These are phyloP conservation scores for Aspergillus sclerotiicarbonarius DNA, from an alignment of 495 filamentous ascomycete genomes.

Conservation along the genomic window DNA sequence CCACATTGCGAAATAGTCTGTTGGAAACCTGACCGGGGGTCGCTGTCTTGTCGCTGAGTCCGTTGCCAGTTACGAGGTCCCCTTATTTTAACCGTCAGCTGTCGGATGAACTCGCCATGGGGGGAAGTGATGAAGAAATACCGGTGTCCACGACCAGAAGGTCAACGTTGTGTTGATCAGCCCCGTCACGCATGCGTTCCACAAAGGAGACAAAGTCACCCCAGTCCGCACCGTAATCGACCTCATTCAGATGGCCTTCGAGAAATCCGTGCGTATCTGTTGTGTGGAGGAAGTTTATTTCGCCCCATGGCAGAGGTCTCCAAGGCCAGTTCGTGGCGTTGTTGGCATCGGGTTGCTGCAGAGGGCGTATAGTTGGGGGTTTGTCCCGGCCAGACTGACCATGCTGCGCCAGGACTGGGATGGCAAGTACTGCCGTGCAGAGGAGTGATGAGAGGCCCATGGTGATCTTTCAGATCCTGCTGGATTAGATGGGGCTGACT, in stretches of 20 bases:
- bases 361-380: background rate
- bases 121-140: background rate
- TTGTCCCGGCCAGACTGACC: background rate
- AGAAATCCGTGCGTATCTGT: background rate
- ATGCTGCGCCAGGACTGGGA: background rate
- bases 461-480: background rate
- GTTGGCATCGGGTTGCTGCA: slow-evolving; percentile 16
- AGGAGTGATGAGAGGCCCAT: background rate
- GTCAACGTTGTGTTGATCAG: slow-evolving; percentile 1
- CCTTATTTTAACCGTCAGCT: background rate
- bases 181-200: slow-evolving; percentile 2
- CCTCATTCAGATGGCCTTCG: slow-evolving; percentile 13
- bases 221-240: slow-evolving; percentile 12
- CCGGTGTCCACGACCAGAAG: slow-evolving; percentile 1
- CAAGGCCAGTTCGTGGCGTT: slow-evolving; percentile 14
- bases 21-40: background rate
- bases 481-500: background rate
- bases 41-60: slow-evolving; percentile 2
- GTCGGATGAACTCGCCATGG: no score
- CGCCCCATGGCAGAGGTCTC: slow-evolving; percentile 20
- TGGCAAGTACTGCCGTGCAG: background rate
- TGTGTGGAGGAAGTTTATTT: slow-evolving; percentile 7
- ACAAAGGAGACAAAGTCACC: slow-evolving; percentile 1
- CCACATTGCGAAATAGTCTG: background rate
- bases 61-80: background rate